Conservation (phyloP, 2,329 filamentous ascomycete species). For the Nigrograna mackinnonii region DNA sequence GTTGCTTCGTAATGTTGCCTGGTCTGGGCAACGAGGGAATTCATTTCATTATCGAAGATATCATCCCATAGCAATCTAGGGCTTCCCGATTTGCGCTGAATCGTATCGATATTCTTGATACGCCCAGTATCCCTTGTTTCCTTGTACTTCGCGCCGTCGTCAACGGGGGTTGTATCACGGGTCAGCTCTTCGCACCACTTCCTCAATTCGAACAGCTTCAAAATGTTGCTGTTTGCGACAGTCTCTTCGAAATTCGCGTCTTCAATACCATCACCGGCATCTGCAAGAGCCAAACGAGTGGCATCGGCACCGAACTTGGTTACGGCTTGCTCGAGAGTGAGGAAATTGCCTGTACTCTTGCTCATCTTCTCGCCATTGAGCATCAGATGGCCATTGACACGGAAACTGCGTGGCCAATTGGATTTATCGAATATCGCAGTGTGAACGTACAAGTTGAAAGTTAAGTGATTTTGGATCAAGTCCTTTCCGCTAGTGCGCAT, state of each 20-base stretch:
- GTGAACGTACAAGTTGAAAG: conserved; percentile 94
- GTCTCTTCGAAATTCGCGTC: conserved; percentile 98
- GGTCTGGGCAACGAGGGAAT: conserved; percentile 77
- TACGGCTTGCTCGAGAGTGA: conserved; percentile 84
- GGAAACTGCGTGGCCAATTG: conserved; percentile 86
- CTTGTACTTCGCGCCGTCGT: conserved; percentile 47
- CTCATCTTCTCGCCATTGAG: conserved; percentile 99
- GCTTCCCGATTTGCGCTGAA: conserved; percentile 70
- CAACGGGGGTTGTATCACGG: conserved; percentile 59
- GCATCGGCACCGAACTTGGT: conserved; percentile 96
- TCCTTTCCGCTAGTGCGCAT: conserved; percentile 86
- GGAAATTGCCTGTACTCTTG: conserved; percentile 96
- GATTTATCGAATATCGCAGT: conserved; percentile 83
- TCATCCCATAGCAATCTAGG: conserved; percentile 79
- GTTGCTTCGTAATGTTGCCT: conserved; percentile 70
- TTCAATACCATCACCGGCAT: conserved; percentile 90
- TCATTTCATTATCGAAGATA: conserved; percentile 93
- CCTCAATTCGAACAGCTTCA: conserved; percentile 79
- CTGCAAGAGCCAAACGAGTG: conserved; percentile 85
- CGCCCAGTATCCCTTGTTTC: conserved; percentile 46
- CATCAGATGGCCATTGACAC: conserved; percentile 90
- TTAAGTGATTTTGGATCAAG: conserved; percentile 76
- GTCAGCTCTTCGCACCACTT: conserved; percentile 92
- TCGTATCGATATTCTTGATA: conserved; percentile 56
- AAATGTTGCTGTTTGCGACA: conserved; percentile 88